Percentiles rank a stretch among this genome's conserved stretches.
phyloP scores from a whole-genome alignment of 768 basidiomycete species.

The Tremella fuciformis region DNA sequence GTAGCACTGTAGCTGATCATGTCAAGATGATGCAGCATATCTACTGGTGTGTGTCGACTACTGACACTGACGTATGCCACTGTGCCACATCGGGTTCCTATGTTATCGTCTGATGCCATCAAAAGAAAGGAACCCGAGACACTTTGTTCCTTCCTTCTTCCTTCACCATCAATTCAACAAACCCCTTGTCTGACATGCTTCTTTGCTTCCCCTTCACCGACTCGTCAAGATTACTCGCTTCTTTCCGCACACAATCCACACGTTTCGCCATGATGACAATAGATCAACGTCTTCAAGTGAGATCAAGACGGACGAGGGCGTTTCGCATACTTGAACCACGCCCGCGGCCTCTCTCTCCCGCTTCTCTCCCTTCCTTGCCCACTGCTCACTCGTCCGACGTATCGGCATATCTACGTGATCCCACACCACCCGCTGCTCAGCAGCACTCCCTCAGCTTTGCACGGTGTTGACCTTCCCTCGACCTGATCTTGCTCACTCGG shows the following conservation, averaged over 20 bases:
- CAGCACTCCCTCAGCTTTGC: not conserved
- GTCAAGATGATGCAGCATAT: too few relatives aligned
- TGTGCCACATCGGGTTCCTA: too few relatives aligned
- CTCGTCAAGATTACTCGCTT: slow-evolving; percentile 2
- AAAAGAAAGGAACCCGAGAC: too few relatives aligned
- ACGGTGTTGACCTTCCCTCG: not conserved
- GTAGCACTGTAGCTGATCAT: too few relatives aligned
- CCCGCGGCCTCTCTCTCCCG: not conserved
- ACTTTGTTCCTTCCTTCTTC: too few relatives aligned
- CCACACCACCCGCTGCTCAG: not conserved
- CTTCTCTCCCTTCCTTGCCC: not conserved
- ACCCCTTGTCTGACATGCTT: too few relatives aligned
- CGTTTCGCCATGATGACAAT: not conserved
- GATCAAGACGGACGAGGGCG: not conserved
- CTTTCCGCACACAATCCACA: slow-evolving; percentile 1
- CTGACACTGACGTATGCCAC: too few relatives aligned
- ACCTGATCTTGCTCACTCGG: too few relatives aligned
- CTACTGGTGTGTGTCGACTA: too few relatives aligned
- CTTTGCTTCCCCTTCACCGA: slow-evolving; percentile 5
- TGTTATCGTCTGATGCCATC: too few relatives aligned
- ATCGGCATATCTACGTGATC: not conserved
- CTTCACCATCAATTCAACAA: too few relatives aligned
- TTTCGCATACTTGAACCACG: not conserved
- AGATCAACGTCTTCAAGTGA: not conserved
- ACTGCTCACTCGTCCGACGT: not conserved